Conservation (phyloP, 2,329 filamentous ascomycete genomes). For the Talaromyces rugulosus region DNA sequence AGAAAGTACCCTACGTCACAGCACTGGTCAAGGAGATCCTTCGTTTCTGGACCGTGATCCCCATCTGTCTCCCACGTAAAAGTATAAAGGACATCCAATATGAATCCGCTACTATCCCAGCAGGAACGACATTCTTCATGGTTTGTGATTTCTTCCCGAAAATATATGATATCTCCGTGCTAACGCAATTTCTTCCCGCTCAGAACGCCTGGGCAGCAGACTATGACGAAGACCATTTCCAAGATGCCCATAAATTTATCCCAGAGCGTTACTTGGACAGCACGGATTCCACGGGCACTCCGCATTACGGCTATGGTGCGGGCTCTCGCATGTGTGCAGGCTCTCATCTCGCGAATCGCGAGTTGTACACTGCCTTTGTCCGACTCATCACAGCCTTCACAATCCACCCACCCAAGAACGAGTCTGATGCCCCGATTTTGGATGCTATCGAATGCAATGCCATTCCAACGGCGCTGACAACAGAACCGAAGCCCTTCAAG, state of each 20-base stretch:
- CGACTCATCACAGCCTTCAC: constrained; percentile 57
- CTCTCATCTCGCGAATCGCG: constrained; percentile 59
- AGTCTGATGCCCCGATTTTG: constrained; percentile 49
- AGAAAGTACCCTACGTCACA: constrained; percentile 72
- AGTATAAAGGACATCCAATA: constrained; percentile 70
- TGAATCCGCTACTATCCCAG: constrained; percentile 63
- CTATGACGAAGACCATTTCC: constrained; percentile 67
- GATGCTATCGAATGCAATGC: constrained; percentile 56
- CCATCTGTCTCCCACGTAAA: constrained; percentile 69
- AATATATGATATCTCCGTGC: not conserved
- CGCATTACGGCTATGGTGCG: constrained; percentile 60
- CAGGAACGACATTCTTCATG: constrained; percentile 78
- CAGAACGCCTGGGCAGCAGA: constrained; percentile 70
- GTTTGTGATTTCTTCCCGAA: constrained; percentile 27
- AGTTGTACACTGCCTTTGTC: constrained; percentile 59
- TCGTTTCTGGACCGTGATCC: constrained; percentile 75
- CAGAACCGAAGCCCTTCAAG: constrained; percentile 62
- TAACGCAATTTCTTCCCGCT: not conserved
- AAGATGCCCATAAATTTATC: constrained; percentile 58
- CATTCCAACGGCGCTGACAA: constrained; percentile 56
- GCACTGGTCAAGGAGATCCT: constrained; percentile 75
- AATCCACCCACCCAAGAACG: constrained; percentile 47
- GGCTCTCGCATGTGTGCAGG: constrained; percentile 62
- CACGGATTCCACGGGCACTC: constrained; percentile 48
- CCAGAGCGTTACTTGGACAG: constrained; percentile 65